A percentile compares a stretch with the other conserved stretches of the same genome.
Conservation (phyloP, 768 basidiomycete species). For the Multifurca ochricompacta region DNA sequence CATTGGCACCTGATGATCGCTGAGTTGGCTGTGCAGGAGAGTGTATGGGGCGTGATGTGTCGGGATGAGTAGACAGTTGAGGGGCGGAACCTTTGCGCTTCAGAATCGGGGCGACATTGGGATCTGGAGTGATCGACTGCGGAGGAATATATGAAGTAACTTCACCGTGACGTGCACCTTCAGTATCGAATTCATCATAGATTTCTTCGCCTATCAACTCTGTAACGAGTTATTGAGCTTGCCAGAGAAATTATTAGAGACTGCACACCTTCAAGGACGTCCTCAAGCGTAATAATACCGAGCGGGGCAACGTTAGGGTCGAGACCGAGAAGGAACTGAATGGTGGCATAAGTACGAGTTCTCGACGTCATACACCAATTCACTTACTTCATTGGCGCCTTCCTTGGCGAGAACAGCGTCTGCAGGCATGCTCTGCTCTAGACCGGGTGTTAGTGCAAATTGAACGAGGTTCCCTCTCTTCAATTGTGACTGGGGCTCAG, state of each 20-base stretch:
- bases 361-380: not conserved
- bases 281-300: slow-evolving; percentile 90
- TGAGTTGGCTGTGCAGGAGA: not conserved
- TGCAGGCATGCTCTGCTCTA: slow-evolving; percentile 81
- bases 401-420: slow-evolving; percentile 76
- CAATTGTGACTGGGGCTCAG: slow-evolving; percentile 22
- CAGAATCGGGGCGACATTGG: slow-evolving; percentile 14
- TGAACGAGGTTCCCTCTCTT: slow-evolving; percentile 18
- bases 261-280: slow-evolving; percentile 73
- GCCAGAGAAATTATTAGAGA: not conserved
- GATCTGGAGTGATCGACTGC: slow-evolving; percentile 20
- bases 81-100: slow-evolving; percentile 19
- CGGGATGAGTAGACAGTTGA: not conserved
- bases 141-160: slow-evolving; percentile 26
- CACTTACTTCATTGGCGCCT: slow-evolving; percentile 61
- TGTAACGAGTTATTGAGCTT: slow-evolving; percentile 25
- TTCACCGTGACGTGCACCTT: slow-evolving; percentile 36
- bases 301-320: slow-evolving; percentile 79
- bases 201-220: slow-evolving; percentile 92
- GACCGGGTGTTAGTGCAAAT: slow-evolving; percentile 31
- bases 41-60: not conserved
- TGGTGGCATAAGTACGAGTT: not conserved
- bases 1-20: slow-evolving; percentile 6
- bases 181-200: slow-evolving; percentile 81
- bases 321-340: slow-evolving; percentile 69